Percentiles rank a stretch among this genome's conserved stretches.
These are phyloP conservation scores for Hypomontagnella monticulosa DNA, from an alignment of 495 filamentous ascomycete genomes.

Conservation along the genomic window DNA sequence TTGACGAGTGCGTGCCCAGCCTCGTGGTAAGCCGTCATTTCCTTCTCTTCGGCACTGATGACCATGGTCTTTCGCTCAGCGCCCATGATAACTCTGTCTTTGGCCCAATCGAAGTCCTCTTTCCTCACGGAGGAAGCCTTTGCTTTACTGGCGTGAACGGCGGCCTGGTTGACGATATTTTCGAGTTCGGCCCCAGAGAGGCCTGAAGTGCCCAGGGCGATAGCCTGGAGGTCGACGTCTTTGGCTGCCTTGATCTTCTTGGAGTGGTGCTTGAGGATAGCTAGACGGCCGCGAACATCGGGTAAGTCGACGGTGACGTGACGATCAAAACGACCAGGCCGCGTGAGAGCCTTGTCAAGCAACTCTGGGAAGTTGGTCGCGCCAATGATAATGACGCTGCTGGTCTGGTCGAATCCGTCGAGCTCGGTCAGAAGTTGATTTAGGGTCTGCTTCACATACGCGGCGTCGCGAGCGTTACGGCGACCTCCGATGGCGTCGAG, in stretches of 20 bases:
- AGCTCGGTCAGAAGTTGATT: slow-evolving; percentile 98
- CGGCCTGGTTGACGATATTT: slow-evolving; percentile 96
- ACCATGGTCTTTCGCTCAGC: slow-evolving; percentile 88
- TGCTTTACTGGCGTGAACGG: slow-evolving; percentile 85
- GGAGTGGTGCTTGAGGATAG: slow-evolving; percentile 91
- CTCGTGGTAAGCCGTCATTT: slow-evolving; percentile 97
- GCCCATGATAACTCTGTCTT: slow-evolving; percentile 98
- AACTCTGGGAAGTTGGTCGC: slow-evolving; percentile 96
- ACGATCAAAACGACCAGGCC: slow-evolving; percentile 95
- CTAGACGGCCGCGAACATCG: slow-evolving; percentile 93
- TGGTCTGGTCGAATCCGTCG: slow-evolving; percentile 94
- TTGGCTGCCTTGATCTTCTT: slow-evolving; percentile 80
- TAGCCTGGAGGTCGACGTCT: slow-evolving; percentile 81
- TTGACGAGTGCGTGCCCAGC: slow-evolving; percentile 93
- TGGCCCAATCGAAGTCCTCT: slow-evolving; percentile 93
- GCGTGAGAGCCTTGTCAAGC: slow-evolving; percentile 92
- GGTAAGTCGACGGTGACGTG: slow-evolving; percentile 88
- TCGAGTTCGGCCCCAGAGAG: slow-evolving; percentile 96
- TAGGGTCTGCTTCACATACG: slow-evolving; percentile 96
- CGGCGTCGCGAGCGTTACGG: slow-evolving; percentile 89
- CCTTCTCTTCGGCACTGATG: slow-evolving; percentile 83
- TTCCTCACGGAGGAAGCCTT: slow-evolving; percentile 77
- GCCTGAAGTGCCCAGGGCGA: slow-evolving; percentile 87
- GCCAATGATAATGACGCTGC: slow-evolving; percentile 91
- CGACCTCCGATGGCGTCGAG: slow-evolving; percentile 95